Evolutionary conservation across 805 yeast genomes (phyloP).

Genomic region (Cyberlindnera petersonii): DNA sequence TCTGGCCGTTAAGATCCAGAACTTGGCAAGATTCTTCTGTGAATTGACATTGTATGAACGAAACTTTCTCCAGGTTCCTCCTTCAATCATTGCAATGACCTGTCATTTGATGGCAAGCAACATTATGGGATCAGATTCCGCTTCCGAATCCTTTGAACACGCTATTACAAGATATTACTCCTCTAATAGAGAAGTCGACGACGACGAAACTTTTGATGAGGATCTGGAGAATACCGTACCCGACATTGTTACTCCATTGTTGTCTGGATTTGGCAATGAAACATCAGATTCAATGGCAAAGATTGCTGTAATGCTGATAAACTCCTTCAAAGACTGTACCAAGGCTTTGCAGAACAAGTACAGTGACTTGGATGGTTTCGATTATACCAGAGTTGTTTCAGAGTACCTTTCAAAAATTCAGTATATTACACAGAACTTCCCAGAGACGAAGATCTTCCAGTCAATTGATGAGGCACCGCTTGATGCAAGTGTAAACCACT

Average conservation of each 20-base stretch:
- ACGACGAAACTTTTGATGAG: slow-evolving; percentile 26
- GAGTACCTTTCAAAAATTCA: slow-evolving; percentile 29
- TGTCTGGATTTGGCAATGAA: slow-evolving; percentile 22
- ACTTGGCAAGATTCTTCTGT: slow-evolving; percentile 46
- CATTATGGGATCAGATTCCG: slow-evolving; percentile 35
- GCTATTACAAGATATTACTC: slow-evolving; percentile 13
- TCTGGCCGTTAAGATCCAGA: slow-evolving; percentile 13
- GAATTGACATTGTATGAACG: slow-evolving; percentile 51
- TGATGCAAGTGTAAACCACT: slow-evolving; percentile 3
- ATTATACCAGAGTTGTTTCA: slow-evolving; percentile 31
- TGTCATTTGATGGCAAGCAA: slow-evolving; percentile 50
- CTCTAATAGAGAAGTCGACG: slow-evolving; percentile 17
- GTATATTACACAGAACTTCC: slow-evolving; percentile 9
- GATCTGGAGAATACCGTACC: slow-evolving; percentile 25
- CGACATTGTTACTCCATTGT: slow-evolving; percentile 23
- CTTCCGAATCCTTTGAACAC: slow-evolving; percentile 19
- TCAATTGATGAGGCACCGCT: slow-evolving; percentile 13
- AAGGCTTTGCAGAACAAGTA: slow-evolving; percentile 26
- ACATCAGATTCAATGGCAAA: slow-evolving; percentile 18
- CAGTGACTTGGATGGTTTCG: slow-evolving; percentile 12
- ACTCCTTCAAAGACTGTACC: slow-evolving; percentile 19
- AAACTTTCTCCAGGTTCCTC: slow-evolving; percentile 41
- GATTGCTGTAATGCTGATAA: slow-evolving; percentile 15
- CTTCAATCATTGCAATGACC: slow-evolving; percentile 45
- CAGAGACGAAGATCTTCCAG: slow-evolving; percentile 11